Percentiles rank a stretch among this genome's conserved stretches.
Conservation (phyloP, 768 basidiomycete genomes). For the Boletus rubropictus region DNA sequence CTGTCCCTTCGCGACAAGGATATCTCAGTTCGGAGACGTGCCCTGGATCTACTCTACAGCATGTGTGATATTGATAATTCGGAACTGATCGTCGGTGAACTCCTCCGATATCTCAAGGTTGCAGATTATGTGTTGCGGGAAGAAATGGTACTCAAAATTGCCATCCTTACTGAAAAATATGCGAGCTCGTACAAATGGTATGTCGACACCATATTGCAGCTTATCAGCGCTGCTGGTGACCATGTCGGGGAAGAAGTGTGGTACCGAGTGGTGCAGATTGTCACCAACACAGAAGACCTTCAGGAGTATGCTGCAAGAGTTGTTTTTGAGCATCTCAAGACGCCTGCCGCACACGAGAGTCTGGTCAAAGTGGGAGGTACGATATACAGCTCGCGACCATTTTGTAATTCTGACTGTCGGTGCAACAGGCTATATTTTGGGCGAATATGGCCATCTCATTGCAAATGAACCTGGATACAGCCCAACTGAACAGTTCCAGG, state of each 20-base stretch:
- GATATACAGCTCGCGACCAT: slow-evolving; percentile 14
- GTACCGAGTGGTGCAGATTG: slow-evolving; percentile 98
- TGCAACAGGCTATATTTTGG: slow-evolving; percentile 82
- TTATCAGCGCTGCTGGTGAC: slow-evolving; percentile 95
- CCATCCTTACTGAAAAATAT: slow-evolving; percentile 98
- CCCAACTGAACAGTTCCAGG: slow-evolving; percentile 89
- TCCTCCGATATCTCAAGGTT: slow-evolving; percentile 88
- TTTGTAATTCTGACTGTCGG: slow-evolving; percentile 8
- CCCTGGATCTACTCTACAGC: slow-evolving; percentile 93
- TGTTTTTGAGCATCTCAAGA: slow-evolving; percentile 82
- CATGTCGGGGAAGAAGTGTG: slow-evolving; percentile 99
- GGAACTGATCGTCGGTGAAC: slow-evolving; percentile 91
- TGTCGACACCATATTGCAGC: slow-evolving; percentile 93
- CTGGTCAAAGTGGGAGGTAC: slow-evolving; percentile 92
- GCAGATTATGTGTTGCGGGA: slow-evolving; percentile 96
- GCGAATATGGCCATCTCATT: slow-evolving; percentile 97
- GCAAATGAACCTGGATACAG: slow-evolving; percentile 93
- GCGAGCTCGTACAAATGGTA: slow-evolving; percentile 98
- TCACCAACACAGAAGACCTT: slow-evolving; percentile 96
- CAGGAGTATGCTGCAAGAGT: slow-evolving; percentile 95
- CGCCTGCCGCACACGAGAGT: slow-evolving; percentile 84
- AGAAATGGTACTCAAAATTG: slow-evolving; percentile 99
- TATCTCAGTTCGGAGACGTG: slow-evolving; percentile 90
- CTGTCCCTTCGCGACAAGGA: slow-evolving; percentile 93
- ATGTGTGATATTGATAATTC: slow-evolving; percentile 99